phyloP scores from a whole-genome alignment of 345 rosid genomes.

The Boechera retrofracta region DNA sequence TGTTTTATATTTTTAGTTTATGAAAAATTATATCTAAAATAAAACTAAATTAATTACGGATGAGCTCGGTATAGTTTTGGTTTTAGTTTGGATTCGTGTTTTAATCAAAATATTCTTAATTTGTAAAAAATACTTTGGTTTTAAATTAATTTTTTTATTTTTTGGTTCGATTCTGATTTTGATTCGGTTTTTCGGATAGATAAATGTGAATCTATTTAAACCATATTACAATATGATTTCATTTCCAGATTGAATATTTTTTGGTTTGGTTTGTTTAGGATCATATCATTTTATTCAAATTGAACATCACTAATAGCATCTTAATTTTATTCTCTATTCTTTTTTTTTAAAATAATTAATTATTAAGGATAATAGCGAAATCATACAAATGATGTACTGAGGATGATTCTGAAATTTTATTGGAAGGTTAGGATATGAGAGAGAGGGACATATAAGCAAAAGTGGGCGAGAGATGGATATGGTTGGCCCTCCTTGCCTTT shows the following conservation, averaged over 20 bases:
- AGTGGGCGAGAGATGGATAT: constrained; percentile 38
- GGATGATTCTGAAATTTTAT: constrained; percentile 41
- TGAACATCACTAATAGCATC: too few relatives aligned
- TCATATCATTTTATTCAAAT: background rate
- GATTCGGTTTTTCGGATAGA: background rate
- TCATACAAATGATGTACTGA: constrained; percentile 29
- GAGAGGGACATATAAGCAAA: constrained; percentile 36
- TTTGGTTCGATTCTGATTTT: too few relatives aligned
- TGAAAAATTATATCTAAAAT: too few relatives aligned
- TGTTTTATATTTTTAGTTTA: too few relatives aligned
- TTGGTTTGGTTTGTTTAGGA: background rate
- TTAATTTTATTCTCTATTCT: background rate
- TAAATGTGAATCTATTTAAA: too few relatives aligned
- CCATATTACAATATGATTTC: too few relatives aligned
- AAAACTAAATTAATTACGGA: too few relatives aligned
- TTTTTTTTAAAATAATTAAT: constrained; percentile 4
- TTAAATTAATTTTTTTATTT: too few relatives aligned
- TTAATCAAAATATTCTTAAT: background rate
- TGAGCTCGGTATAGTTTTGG: too few relatives aligned
- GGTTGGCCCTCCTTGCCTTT: constrained; percentile 42
- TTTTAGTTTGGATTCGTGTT: too few relatives aligned
- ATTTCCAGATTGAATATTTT: too few relatives aligned
- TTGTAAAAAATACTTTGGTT: background rate
- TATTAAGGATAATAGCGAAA: constrained; percentile 33
- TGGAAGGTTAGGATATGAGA: constrained; percentile 48